Percentiles rank a stretch among this genome's conserved stretches.
Conservation (phyloP, 257 asterid genomes). For the Coffea eugenioides region DNA sequence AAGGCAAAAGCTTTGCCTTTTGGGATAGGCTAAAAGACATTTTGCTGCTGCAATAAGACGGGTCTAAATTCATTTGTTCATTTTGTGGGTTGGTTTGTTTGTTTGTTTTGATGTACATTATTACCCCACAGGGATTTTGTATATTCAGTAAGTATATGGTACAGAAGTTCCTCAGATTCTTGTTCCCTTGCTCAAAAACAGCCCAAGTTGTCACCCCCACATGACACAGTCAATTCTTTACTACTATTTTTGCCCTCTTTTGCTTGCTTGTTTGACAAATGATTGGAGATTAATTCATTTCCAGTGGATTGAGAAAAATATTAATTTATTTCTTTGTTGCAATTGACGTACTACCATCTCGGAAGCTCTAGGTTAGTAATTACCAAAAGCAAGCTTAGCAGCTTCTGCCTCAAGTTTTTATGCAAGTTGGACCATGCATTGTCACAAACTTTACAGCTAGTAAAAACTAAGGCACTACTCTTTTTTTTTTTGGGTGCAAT, state of each 20-base stretch:
- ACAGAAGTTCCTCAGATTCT: slow-evolving; percentile 8
- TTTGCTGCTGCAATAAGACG: slow-evolving; percentile 1
- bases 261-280: neutral
- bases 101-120: slow-evolving; percentile 13
- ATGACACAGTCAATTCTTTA: neutral
- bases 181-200: neutral
- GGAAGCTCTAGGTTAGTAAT: neutral
- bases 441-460: too few relatives aligned
- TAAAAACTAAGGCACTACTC: too few relatives aligned
- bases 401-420: too few relatives aligned
- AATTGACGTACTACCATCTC: neutral
- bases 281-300: neutral
- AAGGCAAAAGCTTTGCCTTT: neutral
- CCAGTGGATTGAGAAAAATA: neutral
- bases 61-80: slow-evolving; percentile 26
- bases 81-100: neutral
- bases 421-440: too few relatives aligned
- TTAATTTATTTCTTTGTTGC: neutral
- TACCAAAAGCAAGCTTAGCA: neutral
- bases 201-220: neutral
- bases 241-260: neutral
- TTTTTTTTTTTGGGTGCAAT: too few relatives aligned
- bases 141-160: neutral
- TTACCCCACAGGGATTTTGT: slow-evolving; percentile 10
- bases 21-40: neutral